Percentiles rank a stretch among this genome's conserved stretches.
Evolutionary conservation across 2,329 filamentous ascomycete species (phyloP).

Genomic region (Fusarium sp.): DNA sequence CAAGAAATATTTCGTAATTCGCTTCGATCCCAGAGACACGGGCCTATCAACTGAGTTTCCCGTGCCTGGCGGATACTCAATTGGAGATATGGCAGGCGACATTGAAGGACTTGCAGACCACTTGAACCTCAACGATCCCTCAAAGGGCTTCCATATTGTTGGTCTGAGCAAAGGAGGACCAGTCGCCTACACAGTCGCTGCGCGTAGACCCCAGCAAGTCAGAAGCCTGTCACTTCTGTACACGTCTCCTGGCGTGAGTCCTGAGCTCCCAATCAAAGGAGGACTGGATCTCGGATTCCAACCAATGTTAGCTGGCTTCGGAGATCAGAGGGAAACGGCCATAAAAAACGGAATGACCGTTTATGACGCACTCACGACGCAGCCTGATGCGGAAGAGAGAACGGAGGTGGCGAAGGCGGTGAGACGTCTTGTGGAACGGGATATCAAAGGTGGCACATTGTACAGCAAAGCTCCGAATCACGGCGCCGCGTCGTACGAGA

Average conservation of each 20-base stretch:
- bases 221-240: conserved; percentile 39
- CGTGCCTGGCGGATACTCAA: conserved; percentile 35
- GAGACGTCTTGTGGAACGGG: conserved; percentile 8
- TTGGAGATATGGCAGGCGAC: conserved; percentile 42
- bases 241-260: conserved; percentile 33
- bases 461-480: conserved; percentile 43
- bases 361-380: conserved; percentile 15
- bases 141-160: conserved; percentile 37
- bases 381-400: conserved; percentile 14
- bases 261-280: conserved; percentile 16
- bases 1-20: conserved; percentile 29
- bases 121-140: conserved; percentile 19
- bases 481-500: conserved; percentile 32
- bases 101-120: conserved; percentile 42
- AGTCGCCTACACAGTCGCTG: conserved; percentile 36
- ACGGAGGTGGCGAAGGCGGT: not conserved
- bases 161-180: conserved; percentile 43
- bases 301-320: not conserved
- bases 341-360: not conserved
- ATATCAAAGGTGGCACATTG: conserved; percentile 37
- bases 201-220: conserved; percentile 19
- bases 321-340: not conserved
- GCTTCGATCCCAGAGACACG: conserved; percentile 40
- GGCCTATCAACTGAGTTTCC: conserved; percentile 40
- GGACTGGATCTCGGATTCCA: not conserved